These are phyloP conservation scores for Fusarium hainanense DNA, from an alignment of 2,329 filamentous ascomycete species.

Conservation along the genomic window DNA sequence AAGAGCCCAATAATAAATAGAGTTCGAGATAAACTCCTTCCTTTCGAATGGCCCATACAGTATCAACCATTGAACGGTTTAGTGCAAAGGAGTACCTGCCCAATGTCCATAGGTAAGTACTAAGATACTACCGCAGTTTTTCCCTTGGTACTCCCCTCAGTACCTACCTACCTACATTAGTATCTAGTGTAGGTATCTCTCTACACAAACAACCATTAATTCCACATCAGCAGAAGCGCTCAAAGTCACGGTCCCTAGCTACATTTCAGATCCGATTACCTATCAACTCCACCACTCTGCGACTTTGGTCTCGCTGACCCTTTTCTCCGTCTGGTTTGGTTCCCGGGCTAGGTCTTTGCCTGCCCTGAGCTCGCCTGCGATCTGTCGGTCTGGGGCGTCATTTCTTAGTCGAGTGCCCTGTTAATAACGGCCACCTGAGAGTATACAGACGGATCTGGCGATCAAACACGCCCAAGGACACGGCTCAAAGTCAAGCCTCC, in stretches of 20 bases:
- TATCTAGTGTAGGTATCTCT: background rate
- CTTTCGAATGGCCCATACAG: background rate
- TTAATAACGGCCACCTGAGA: conserved; percentile 31
- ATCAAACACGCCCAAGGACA: conserved; percentile 30
- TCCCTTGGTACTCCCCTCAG: too few species aligned
- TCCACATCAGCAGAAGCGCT: background rate
- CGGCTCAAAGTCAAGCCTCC: conserved; percentile 27
- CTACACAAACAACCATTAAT: background rate
- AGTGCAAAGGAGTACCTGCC: background rate
- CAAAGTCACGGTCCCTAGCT: background rate
- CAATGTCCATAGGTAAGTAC: background rate
- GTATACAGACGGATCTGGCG: conserved; percentile 21
- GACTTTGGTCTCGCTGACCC: background rate
- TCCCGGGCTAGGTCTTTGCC: background rate
- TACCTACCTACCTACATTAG: background rate
- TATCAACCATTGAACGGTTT: background rate
- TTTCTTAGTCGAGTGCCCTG: conserved; percentile 11
- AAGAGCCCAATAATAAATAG: conserved; percentile 12
- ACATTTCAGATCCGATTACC: background rate
- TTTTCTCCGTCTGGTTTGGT: conserved; percentile 10
- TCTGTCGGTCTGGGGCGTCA: conserved; percentile 12
- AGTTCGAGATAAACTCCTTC: conserved; percentile 29
- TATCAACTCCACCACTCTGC: conserved; percentile 15
- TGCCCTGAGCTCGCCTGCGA: conserved; percentile 4
- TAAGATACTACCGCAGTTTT: too few species aligned